A percentile compares a stretch with the other conserved stretches of the same genome.
phyloP scores from a whole-genome alignment of 169 alveolate species.

The Plasmodium knowlesi region DNA sequence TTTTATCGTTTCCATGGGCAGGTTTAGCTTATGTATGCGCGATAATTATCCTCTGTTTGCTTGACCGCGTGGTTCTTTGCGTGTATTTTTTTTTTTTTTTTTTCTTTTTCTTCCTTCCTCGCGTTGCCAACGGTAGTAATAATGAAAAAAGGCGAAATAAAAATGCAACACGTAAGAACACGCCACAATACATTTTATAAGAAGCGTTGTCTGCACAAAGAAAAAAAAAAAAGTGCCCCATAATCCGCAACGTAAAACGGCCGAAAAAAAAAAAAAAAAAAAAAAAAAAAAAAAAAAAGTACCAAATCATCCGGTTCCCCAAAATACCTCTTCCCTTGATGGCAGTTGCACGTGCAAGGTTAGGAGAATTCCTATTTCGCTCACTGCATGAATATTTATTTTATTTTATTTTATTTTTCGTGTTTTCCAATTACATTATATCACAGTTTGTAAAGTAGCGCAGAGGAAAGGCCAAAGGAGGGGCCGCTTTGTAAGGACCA shows the following conservation, averaged over 20 bases:
- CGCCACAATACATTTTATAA: background rate
- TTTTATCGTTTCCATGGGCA: background rate
- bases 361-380: background rate
- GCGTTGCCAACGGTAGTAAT: background rate
- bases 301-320: background rate
- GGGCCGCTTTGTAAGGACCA: background rate
- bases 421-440: background rate
- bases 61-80: background rate
- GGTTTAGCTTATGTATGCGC: background rate
- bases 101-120: background rate
- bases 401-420: background rate
- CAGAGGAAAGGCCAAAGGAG: background rate
- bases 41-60: background rate
- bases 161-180: background rate
- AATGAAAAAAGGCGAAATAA: too few relatives aligned
- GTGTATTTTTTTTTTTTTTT: background rate
- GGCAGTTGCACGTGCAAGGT: background rate
- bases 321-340: background rate
- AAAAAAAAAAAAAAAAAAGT: background rate
- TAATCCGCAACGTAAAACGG: background rate
- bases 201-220: background rate
- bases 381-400: background rate
- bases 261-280: too few relatives aligned
- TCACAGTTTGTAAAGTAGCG: background rate
- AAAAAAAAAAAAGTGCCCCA: background rate